Base-by-base conservation (phyloP, 495 filamentous ascomycete species). In the Trichoderma erinaceum region DNA sequence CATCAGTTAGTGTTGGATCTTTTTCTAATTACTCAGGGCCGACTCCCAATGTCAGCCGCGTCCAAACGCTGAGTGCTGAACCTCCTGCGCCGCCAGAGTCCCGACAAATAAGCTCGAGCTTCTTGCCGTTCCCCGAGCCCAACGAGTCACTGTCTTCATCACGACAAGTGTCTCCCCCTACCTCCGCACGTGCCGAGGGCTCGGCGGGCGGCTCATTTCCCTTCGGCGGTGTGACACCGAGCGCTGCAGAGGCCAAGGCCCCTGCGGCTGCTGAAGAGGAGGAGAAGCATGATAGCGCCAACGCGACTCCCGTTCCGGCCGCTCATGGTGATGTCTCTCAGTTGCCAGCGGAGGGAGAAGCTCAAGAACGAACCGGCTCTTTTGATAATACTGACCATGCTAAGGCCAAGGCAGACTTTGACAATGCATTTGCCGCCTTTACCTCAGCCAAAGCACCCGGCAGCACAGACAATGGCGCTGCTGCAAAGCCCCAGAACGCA, bases 91-190 rank as follows among this genome's bases (percentile, higher is more conserved):
- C 87, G 43, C 81, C 86, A 12, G 85, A 90, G 71, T 88, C 89
- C 18, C 80, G 88, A 46, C 92, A 95, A 74, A 82, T 91, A 67
- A 91, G 84, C 41, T 88, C 92, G 18, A 85, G 82, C 72, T 90
- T 89, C 71, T 78, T 91, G 21, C 88, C 90, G 0, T 87, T 95
- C 67, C 82, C 79, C 35, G 82, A 85, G 41, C 79, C 86, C 32
- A 79, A 84, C 46, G 90, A 92, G 65, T 91, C 91, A 0, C 76
- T 89, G 61, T 87, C 85, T 66, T 91, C 90, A 23, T 94, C 92
- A 3, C 91, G 92, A 2, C 88, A 89, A 78, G 90, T 90, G 35
- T 89, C 90, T 18, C 89, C 92, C n/a, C 88, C 93, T 32, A 89
- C 85, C 52, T 92, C 90, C 43, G 27, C 56, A 61, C 65, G 65